Base-by-base conservation (phyloP, 1,139 yeast genomes). In the Pichia sorboxylosa region DNA sequence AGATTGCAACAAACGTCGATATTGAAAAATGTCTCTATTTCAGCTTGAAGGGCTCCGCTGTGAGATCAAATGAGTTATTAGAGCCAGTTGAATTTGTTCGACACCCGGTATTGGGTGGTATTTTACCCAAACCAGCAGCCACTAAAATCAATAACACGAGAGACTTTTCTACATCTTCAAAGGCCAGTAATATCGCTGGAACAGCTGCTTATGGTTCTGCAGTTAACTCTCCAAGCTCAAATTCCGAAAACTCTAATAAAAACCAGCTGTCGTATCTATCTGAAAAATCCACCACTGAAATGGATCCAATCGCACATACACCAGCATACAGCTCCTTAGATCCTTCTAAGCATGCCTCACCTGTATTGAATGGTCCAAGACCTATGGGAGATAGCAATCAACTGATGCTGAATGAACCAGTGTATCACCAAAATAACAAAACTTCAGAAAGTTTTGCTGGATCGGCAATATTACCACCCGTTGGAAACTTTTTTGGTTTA, bases 21-120 rank as follows among this genome's bases (percentile, higher is more conserved):
- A 80, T 80, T 50, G 96, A 85, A 49, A 71, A 66, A 46, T 94
- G 85, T 52, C 64, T 87, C 39, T 82, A 78, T 58, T 68, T 73
- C 29, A 83, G 73, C 47, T 64, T 90, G 34, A 52, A 47, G 27
- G 48, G 48, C 20, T 39, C 49, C 13, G 41, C 48, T 16, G 27
- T 40, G 13, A 45, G 41, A 29, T 27, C 36, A 6, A 49, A 51
- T 30, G 38, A 43, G 3, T 25, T 31, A 3, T 44, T 79, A 42
- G 57, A 64, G 1, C 85, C 90, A 0, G 78, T 83, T n/a, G 79
- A 75, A 29, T 85, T 82, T 53, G 68, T 66, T 32, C 75, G 77
- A 33, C 95, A 85, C 54, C 81, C 90, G 4, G 69, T 87, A 2
- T 70, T 81, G 44, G 51, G 48, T 8, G 58, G 56, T 43, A 31